A percentile compares a stretch with the other conserved stretches of the same genome.
Conservation (phyloP, 164 flowering plant species). For the Vitis riparia region DNA sequence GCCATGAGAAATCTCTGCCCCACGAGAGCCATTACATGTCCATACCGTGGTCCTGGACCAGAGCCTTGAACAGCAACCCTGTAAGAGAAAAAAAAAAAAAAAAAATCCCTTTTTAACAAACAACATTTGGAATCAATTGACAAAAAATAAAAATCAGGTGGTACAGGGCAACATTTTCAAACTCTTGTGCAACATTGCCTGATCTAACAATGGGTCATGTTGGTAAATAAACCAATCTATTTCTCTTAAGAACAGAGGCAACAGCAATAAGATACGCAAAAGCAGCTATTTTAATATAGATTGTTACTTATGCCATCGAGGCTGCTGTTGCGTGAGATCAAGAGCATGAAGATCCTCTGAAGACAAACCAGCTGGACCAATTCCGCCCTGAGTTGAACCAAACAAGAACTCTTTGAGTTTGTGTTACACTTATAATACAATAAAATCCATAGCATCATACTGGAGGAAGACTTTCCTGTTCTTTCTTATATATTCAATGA, state of each 20-base stretch:
- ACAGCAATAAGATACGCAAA: too few species aligned
- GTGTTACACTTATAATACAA: too few species aligned
- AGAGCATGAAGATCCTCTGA: conserved; percentile 99
- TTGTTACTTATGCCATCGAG: conserved; percentile 94
- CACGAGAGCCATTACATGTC: conserved; percentile 99
- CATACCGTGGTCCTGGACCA: conserved; percentile 99
- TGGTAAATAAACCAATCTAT: too few species aligned
- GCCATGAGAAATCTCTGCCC: conserved; percentile 98
- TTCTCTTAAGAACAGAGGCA: too few species aligned
- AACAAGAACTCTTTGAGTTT: neutral
- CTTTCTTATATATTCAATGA: too few species aligned
- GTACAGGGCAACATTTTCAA: neutral
- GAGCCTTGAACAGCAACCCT: conserved; percentile 95
- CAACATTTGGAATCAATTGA: neutral
- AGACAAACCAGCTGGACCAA: conserved; percentile 98
- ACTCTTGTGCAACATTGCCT: too few species aligned
- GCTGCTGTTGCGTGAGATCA: conserved; percentile 93
- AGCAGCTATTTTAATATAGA: too few species aligned
- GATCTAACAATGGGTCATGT: too few species aligned
- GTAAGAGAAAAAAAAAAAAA: conserved; percentile 9
- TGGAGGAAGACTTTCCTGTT: too few species aligned
- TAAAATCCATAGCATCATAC: too few species aligned
- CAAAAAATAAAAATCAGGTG: neutral
- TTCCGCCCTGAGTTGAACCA: conserved; percentile 75
- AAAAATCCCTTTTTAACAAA: conserved; percentile 4